phyloP scores from a whole-genome alignment of 495 filamentous ascomycete genomes.

The Aspergillus coremiiformis region DNA sequence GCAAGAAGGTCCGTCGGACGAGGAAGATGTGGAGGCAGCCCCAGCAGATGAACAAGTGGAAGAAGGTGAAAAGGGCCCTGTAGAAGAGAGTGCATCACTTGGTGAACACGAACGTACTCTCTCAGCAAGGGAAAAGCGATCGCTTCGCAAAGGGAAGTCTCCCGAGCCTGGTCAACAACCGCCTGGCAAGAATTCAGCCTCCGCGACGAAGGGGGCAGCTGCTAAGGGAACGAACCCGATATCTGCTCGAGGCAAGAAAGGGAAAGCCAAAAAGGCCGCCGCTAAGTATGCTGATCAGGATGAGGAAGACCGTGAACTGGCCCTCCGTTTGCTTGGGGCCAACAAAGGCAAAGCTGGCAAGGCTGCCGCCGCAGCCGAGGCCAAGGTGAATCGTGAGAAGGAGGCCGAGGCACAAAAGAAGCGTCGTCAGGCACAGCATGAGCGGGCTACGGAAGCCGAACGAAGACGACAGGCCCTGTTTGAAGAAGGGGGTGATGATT shows the following conservation, averaged over 20 bases:
- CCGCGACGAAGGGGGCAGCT: slow-evolving; percentile 1
- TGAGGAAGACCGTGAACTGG: slow-evolving; percentile 79
- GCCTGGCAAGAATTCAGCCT: slow-evolving; percentile 6
- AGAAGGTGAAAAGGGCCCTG: slow-evolving; percentile 4
- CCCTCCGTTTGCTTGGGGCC: slow-evolving; percentile 74
- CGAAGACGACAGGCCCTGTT: slow-evolving; percentile 50
- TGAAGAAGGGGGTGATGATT: slow-evolving; percentile 48
- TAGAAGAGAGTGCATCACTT: too few relatives aligned
- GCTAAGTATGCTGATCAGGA: slow-evolving; percentile 92
- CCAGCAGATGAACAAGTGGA: slow-evolving; percentile 10
- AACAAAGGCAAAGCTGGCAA: slow-evolving; percentile 48
- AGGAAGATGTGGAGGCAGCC: slow-evolving; percentile 16
- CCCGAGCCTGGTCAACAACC: slow-evolving; percentile 10
- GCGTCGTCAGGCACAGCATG: slow-evolving; percentile 71
- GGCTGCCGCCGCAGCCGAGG: slow-evolving; percentile 41
- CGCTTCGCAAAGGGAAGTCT: slow-evolving; percentile 40
- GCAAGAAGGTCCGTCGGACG: slow-evolving; percentile 10
- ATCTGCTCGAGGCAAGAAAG: slow-evolving; percentile 68
- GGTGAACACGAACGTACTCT: slow-evolving; percentile 23
- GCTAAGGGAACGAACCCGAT: slow-evolving; percentile 15
- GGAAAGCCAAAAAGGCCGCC: slow-evolving; percentile 80
- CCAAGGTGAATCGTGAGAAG: slow-evolving; percentile 48
- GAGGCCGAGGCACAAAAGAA: slow-evolving; percentile 58
- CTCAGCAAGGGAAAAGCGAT: slow-evolving; percentile 42
- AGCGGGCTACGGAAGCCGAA: slow-evolving; percentile 57